Evolutionary conservation across 768 basidiomycete genomes (phyloP), one percentile per base, ranked within the genome.

Genomic region (Tricholoma terreum): DNA sequence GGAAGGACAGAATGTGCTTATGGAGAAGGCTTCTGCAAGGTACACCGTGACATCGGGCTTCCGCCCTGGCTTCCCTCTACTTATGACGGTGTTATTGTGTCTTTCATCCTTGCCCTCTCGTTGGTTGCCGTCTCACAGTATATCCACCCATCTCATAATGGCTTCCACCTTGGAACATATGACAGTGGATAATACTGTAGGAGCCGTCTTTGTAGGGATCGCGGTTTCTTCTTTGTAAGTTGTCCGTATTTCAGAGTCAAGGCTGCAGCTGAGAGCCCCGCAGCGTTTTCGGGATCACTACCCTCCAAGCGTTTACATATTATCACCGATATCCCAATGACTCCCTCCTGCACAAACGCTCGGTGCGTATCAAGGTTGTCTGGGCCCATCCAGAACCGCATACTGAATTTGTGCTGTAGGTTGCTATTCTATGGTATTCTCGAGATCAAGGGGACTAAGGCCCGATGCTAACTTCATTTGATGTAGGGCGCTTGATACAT

Each of bases 251-350:
- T 19, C 3, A 27, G 24, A 27, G 24, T 27, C 17, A 22, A 6
- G 21, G 10, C 11, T 15, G n/a, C 3, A 19, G n/a, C 19, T 34
- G 11, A n/a, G 3, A 7, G 11, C 36, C 11, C 17, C 30, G 15
- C 42, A 78, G 77, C 35, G 57, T 78, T 11, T 78, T 71, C 38
- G 78, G 78, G 17, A 66, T 76, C 52, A 77, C 71, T 1, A 70
- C 71, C 7, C 64, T 76, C 5, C 77, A 78, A 52, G 61, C 69
- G 9, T 75, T 73, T 56, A 69, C 68, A 65, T 79, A 77, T 60
- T 79, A 74, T 53, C 73, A 76, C 48, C 63, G 70, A 12, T 79
- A 69, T 61, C 63, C 65, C 15, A 65, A 67, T 14, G 78, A 79
- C 60, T 67, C 71, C 2, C 49, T 54, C 7, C 56, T 75, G 21